Percentiles rank a stretch among this genome's conserved stretches.
phyloP scores from a whole-genome alignment of 2,329 filamentous ascomycete species.

The Thielaviopsis punctulata region DNA sequence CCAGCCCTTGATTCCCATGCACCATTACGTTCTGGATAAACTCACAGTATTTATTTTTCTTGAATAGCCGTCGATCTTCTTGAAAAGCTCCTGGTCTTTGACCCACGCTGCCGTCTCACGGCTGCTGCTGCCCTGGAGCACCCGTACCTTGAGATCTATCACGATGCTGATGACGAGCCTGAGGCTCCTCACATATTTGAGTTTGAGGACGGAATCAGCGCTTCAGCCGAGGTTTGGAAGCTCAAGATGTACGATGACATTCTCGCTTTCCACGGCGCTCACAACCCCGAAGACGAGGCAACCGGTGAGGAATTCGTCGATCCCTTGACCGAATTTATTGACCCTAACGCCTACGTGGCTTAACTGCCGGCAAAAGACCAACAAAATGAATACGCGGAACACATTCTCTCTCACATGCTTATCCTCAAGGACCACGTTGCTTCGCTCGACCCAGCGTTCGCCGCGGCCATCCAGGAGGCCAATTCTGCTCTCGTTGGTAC shows the following conservation, averaged over 20 bases:
- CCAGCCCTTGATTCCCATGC: neutral
- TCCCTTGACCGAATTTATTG: constrained; percentile 8
- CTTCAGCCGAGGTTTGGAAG: constrained; percentile 99
- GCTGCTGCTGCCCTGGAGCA: constrained; percentile 75
- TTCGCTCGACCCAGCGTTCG: constrained; percentile 3
- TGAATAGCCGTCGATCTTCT: constrained; percentile 69
- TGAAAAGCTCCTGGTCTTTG: constrained; percentile 94
- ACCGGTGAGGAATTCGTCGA: constrained; percentile 8
- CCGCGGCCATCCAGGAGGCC: constrained; percentile 1
- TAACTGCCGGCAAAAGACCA: constrained; percentile 6
- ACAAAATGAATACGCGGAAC: constrained; percentile 3
- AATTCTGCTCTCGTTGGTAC: neutral
- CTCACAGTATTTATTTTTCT: neutral
- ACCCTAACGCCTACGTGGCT: constrained; percentile 10
- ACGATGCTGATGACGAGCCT: constrained; percentile 93
- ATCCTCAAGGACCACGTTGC: constrained; percentile 1
- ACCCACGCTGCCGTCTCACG: constrained; percentile 88
- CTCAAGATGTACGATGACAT: constrained; percentile 93
- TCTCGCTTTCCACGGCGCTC: constrained; percentile 93
- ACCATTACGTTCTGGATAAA: constrained; percentile 7
- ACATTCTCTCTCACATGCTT: constrained; percentile 2
- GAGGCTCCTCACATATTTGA: constrained; percentile 95
- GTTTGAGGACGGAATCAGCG: constrained; percentile 95
- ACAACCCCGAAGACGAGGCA: constrained; percentile 20
- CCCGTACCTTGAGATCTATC: constrained; percentile 89